Conservation (phyloP, 768 basidiomycete species). For the Strobilomyces echinocephalus region DNA sequence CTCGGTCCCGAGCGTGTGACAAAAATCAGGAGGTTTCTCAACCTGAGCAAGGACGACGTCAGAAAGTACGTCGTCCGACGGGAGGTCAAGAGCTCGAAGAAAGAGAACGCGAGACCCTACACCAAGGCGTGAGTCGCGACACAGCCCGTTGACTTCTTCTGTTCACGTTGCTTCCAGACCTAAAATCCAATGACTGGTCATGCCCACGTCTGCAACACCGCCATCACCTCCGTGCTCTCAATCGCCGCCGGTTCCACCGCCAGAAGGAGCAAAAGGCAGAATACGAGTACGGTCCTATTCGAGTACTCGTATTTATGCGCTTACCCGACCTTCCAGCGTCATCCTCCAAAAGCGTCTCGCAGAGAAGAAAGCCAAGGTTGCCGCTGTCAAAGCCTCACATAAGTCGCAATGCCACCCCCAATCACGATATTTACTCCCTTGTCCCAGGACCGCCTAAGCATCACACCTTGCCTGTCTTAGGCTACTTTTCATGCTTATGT, state of each 20-base stretch:
- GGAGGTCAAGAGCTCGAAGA: constrained; percentile 87
- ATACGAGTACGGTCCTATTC: constrained; percentile 62
- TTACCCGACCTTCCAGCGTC: constrained; percentile 45
- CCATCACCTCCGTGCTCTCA: constrained; percentile 85
- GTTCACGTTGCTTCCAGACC: constrained; percentile 47
- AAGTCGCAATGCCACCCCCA: constrained; percentile 11
- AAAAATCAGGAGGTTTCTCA: constrained; percentile 93
- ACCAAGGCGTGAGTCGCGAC: constrained; percentile 80
- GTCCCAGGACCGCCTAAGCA: too few relatives aligned
- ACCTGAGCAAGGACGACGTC: constrained; percentile 97
- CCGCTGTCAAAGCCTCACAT: constrained; percentile 84
- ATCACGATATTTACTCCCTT: not conserved
- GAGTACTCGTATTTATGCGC: not conserved
- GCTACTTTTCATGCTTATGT: too few relatives aligned
- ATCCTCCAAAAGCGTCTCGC: too few relatives aligned
- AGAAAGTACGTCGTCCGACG: constrained; percentile 94
- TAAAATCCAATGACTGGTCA: constrained; percentile 96
- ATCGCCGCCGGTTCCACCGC: constrained; percentile 79
- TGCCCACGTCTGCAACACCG: constrained; percentile 94
- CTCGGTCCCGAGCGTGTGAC: constrained; percentile 97
- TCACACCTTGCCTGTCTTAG: too few relatives aligned
- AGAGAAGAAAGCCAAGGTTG: constrained; percentile 90
- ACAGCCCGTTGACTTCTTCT: not conserved
- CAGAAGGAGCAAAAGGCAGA: constrained; percentile 96
- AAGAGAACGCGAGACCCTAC: constrained; percentile 84